Base-by-base conservation (phyloP, 371 early-diverging fungal species). In the Apophysomyces elegans region DNA sequence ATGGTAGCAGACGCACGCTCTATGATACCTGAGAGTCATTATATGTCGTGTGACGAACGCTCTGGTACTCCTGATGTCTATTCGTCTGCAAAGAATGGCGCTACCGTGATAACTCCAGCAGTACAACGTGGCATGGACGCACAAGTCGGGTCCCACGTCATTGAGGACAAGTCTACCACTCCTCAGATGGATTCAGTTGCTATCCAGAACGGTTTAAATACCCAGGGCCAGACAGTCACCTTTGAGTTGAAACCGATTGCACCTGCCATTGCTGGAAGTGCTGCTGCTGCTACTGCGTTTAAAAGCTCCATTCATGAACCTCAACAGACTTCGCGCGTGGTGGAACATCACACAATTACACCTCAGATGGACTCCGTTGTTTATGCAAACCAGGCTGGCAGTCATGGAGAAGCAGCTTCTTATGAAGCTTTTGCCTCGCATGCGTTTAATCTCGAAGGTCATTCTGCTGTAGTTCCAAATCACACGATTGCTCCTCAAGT, bases 21-120 rank as follows among this genome's bases (percentile, higher is more conserved):
- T 8, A 26, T 50, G n/a, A 50, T 35, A 50, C 54, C 54, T 21
- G 54, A 50, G 21, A 50, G 54, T 21, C 21, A 50, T 50, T 50
- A 50, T 21, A 50, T 26, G 21, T n/a, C 54, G 16, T 50, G 16
- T 50, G 54, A 50, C 11, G 54, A 21, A 7, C 54, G 54, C 11
- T 50, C 54, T n/a, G 21, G n/a, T 26, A 50, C 54, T 50, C 54
- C 54, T 8, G 54, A 50, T 21, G 9, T 50, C 9, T 26, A 21
- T 50, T 16, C 63, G 38, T 58, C 62, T 11, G 61, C 65, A 32
- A 47, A 26, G 32, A 61, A 44, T 11, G 39, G 44, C 7, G 56
- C 50, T 18, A 62, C 60, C 9, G 47, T 62, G 21, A 39, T 45
- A 18, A 47, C 4, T 1, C 8, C 45, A 39, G n/a, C 43, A 35